Base-by-base conservation (phyloP, 768 basidiomycete species). In the Mrakia gelida region DNA sequence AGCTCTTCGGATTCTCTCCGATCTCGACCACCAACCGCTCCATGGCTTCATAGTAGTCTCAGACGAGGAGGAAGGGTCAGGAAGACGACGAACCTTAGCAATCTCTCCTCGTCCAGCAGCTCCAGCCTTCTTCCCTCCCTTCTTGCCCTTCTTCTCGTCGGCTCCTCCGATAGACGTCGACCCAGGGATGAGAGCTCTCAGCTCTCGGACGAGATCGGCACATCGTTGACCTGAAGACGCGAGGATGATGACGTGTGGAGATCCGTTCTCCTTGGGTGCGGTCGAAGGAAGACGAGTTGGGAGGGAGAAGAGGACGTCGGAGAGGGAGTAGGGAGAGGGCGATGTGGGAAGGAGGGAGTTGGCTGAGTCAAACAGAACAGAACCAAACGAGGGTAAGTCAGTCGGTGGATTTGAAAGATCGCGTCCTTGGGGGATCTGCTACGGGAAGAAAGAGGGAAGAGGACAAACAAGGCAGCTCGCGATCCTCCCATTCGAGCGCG, bases 191-290 rank as follows among this genome's bases (percentile, higher is more conserved):
- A 73, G 52, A 56, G 73, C 62, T 10, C 77, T 72, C 16, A 78
- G 62, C 49, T 78, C 77, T 43, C 78, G 68, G 16, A 79, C 78
- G 59, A 79, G 78, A 61, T 79, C 78, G 26, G 78, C 78, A 54
- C 78, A 79, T 8, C 78, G 78, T 32, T 71, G 67, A 61, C 78
- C 78, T 15, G 78, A 79, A 16, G 41, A 45, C 16, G 78, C 78
- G 21, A 79, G 74, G 63, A 79, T 75, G 75, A 79, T 75, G 45
- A 79, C 67, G 30, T 75, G 68, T 13, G 72, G 72, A 0, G 72
- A 49, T 23, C 72, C 72, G 32, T 73, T 73, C 56, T 61, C 26
- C 26, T 56, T 73, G n/a, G 72, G 72, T 23, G 72, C 49, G 26
- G 72, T 73, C 3, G n/a, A 18, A 16, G 72, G 72, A 8, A 73